Evolutionary conservation across 495 filamentous ascomycete genomes (phyloP).

Genomic region (Podospora pseudoanserina): DNA sequence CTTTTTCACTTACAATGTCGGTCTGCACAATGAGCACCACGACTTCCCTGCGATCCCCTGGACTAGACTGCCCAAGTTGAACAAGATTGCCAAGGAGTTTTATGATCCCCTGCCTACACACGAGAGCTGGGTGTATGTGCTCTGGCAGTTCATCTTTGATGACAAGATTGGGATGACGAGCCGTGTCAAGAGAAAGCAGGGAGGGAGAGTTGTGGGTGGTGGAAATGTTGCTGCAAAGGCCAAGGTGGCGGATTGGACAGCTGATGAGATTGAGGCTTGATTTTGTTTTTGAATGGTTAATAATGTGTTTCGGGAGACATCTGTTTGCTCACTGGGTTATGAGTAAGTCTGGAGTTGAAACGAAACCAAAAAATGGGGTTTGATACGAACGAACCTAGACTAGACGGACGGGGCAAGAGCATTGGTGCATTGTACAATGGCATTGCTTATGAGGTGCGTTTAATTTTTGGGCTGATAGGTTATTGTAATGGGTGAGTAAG

Average conservation of each 20-base stretch:
- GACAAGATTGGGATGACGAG: conserved; percentile 82
- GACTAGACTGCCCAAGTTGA: conserved; percentile 72
- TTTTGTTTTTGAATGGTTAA: neutral
- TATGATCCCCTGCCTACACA: conserved; percentile 86
- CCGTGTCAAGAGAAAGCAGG: conserved; percentile 86
- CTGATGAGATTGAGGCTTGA: conserved; percentile 54
- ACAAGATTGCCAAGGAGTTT: conserved; percentile 84
- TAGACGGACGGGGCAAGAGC: conserved; percentile 2
- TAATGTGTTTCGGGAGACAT: neutral
- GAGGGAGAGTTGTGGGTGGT: conserved; percentile 60
- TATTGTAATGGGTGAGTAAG: neutral
- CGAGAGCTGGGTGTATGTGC: conserved; percentile 84
- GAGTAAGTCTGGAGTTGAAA: neutral
- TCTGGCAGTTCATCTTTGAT: conserved; percentile 94
- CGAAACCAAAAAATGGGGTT: neutral
- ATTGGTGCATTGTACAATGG: neutral
- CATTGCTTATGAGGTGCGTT: neutral
- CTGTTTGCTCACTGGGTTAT: neutral
- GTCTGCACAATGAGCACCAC: conserved; percentile 97
- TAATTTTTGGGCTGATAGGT: neutral
- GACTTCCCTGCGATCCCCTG: conserved; percentile 97
- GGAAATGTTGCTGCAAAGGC: conserved; percentile 25
- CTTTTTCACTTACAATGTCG: conserved; percentile 92
- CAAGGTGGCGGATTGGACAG: conserved; percentile 42
- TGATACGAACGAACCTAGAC: neutral